phyloP scores from a whole-genome alignment of 176 grass and related monocot species.

The Oryza punctata region DNA sequence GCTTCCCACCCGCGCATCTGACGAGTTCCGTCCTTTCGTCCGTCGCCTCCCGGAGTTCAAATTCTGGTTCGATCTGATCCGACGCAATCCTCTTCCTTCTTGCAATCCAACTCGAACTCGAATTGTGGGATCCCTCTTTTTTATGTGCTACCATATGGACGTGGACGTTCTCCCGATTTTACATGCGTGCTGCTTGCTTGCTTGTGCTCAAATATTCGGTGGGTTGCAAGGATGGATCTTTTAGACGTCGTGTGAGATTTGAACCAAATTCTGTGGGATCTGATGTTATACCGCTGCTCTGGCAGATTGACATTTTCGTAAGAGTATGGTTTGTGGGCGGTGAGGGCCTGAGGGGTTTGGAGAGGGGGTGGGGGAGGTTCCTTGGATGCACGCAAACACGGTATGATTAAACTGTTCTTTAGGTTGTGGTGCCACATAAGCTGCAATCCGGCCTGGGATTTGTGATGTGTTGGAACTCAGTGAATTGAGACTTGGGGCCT shows the following conservation, averaged over 20 bases:
- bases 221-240: conserved; percentile 23
- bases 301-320: conserved; percentile 4
- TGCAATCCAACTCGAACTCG: not conserved
- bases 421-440: no score
- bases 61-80: conserved; percentile 63
- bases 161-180: not conserved
- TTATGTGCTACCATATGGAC: not conserved
- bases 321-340: not conserved
- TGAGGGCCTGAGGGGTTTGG: not conserved
- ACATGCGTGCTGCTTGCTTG: conserved; percentile 2
- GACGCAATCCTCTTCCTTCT: not conserved
- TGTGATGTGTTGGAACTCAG: not conserved
- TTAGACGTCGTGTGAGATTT: not conserved
- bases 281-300: not conserved
- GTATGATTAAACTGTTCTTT: not conserved
- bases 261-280: conserved; percentile 18
- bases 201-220: not conserved
- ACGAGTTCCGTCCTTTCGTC: conserved; percentile 84
- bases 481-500: not conserved
- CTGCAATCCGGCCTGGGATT: not conserved
- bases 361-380: not conserved
- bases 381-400: not conserved
- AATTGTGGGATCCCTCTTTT: not conserved
- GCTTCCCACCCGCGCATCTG: conserved; percentile 62
- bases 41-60: conserved; percentile 91